Evolutionary conservation across 129 eudicot genomes (phyloP), one percentile per base, ranked within the genome.

Genomic region (Logfia minima): DNA sequence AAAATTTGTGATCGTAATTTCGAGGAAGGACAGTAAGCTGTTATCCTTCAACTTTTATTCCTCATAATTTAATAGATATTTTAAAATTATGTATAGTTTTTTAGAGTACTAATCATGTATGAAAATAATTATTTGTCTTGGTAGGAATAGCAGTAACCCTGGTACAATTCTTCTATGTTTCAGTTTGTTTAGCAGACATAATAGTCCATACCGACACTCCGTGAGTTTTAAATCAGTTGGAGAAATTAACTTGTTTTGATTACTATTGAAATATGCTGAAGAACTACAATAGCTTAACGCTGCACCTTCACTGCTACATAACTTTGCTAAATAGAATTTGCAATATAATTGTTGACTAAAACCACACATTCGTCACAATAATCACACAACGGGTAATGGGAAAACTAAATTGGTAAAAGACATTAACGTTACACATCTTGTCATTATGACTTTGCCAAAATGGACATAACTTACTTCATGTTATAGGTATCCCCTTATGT

Each of bases 51-150:
- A 14, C 61, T 64, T 56, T 34, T 28, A 13, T 75, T 70, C 39
- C 55, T 31, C 28, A 32, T 29, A 68, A 8, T 19, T 66, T 43
- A 82, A 80, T 72, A 23, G 66, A 76, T 83, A n/a, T 82, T 81
- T 70, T 59, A 52, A 74, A 71, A 80, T 59, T 76, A 63, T 86
- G 92, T 90, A 81, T 87, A 88, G 92, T 48, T 45, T 48, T 45
- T 60, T 79, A 70, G 84, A 68, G 75, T 77, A 45, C 18, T 76
- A 43, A 62, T 60, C 78, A 18, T 66, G 79, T 76, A 68, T 67
- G 65, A 39, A 75, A 37, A 80, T 61, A 68, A 70, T 19, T 11
- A 17, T 70, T 35, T 65, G 29, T 71, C 48, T 29, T 55, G 5
- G 26, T 83, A 48, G 79, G 76, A 70, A 60, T 55, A 69, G 74